A percentile compares a stretch with the other conserved stretches of the same genome.
phyloP scores from a whole-genome alignment of 768 basidiomycete genomes.

The Basidioascus undulatus region DNA sequence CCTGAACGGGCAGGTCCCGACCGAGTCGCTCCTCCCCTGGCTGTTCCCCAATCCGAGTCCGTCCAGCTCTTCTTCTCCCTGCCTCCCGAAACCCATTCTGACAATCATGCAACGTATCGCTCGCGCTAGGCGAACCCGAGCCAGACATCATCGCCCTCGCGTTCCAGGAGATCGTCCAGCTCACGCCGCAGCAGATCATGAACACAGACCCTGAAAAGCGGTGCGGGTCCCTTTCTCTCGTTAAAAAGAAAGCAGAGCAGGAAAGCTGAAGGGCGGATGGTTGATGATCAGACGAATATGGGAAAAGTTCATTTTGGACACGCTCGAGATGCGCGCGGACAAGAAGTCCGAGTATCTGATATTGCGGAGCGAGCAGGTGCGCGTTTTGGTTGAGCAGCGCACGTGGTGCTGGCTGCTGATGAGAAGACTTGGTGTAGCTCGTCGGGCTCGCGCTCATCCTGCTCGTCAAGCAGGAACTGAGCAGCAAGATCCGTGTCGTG shows the following conservation, averaged over 20 bases:
- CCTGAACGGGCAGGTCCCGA: conserved; percentile 63
- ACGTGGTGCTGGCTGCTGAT: conserved; percentile 2
- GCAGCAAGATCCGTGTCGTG: conserved; percentile 63
- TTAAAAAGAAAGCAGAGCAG: too few species aligned
- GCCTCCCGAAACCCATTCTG: background rate
- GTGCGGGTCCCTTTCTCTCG: background rate
- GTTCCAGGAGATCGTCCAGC: conserved; percentile 91
- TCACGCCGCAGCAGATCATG: conserved; percentile 91
- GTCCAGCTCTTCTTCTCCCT: conserved; percentile 12
- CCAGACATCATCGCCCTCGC: conserved; percentile 78
- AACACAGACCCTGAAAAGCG: conserved; percentile 12
- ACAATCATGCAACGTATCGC: conserved; percentile 6
- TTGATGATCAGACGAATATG: conserved; percentile 41
- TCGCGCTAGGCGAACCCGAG: conserved; percentile 20
- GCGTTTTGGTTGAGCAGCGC: background rate
- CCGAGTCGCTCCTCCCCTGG: conserved; percentile 70
- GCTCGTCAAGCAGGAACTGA: conserved; percentile 51
- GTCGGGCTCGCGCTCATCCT: conserved; percentile 85
- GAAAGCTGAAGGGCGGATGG: too few species aligned
- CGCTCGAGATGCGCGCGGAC: conserved; percentile 43
- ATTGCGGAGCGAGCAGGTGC: conserved; percentile 74
- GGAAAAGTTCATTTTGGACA: conserved; percentile 60
- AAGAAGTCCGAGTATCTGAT: conserved; percentile 54
- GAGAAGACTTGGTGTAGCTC: conserved; percentile 27
- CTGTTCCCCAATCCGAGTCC: conserved; percentile 59